Conservation (phyloP, 2,329 filamentous ascomycete genomes). For the Penicillium sp. region DNA sequence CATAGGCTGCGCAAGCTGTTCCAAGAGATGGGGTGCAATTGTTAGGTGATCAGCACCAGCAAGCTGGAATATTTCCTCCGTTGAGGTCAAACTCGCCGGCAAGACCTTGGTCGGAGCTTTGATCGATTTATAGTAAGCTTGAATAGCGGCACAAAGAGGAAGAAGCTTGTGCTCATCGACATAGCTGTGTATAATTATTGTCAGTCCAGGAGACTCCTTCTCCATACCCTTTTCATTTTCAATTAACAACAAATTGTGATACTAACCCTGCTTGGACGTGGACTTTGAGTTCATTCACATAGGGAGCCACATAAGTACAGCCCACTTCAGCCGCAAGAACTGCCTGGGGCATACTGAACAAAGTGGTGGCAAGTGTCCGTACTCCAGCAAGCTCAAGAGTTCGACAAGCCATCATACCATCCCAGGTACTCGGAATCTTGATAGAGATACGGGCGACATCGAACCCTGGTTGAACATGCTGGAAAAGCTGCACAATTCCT, state of each 20-base stretch:
- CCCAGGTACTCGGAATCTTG: conserved; percentile 64
- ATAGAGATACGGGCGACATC: conserved; percentile 56
- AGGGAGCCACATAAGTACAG: conserved; percentile 62
- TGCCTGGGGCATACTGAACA: conserved; percentile 63
- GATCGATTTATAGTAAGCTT: conserved; percentile 51
- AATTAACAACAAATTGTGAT: too few species aligned
- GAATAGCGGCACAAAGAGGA: conserved; percentile 51
- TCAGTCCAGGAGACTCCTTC: background rate
- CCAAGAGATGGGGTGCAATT: conserved; percentile 54
- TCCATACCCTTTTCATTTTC: background rate
- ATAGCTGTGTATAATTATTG: conserved; percentile 14
- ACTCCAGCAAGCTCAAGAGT: conserved; percentile 54
- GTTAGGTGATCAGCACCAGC: conserved; percentile 61
- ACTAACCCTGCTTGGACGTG: conserved; percentile 51
- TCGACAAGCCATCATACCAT: conserved; percentile 60
- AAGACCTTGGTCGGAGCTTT: conserved; percentile 50
- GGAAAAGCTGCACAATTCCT: conserved; percentile 55
- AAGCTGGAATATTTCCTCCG: conserved; percentile 58
- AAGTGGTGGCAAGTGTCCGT: conserved; percentile 60
- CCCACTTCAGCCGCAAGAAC: conserved; percentile 56
- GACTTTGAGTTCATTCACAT: conserved; percentile 64
- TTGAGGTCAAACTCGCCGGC: conserved; percentile 57
- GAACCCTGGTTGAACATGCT: conserved; percentile 44
- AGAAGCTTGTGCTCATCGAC: conserved; percentile 38
- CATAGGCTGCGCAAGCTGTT: conserved; percentile 45